Conservation (phyloP, 345 rosid genomes). For the Euphorbia lathyris region DNA sequence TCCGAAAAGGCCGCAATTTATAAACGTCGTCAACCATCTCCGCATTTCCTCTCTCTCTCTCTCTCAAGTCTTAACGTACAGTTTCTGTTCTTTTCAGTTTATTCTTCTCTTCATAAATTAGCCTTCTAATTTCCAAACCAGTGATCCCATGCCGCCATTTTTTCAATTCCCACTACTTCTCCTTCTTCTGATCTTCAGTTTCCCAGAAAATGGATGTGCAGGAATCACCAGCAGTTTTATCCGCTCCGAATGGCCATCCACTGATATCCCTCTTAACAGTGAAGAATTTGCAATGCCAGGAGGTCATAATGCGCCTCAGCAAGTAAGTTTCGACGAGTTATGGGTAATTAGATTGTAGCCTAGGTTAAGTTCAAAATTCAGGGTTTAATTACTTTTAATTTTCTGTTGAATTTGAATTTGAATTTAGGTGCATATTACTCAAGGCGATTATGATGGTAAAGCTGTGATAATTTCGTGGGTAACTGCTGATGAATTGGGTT, state of each 20-base stretch:
- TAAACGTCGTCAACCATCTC: not conserved
- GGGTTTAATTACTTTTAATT: not conserved
- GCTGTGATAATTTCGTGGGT: constrained; percentile 49
- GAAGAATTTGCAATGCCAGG: constrained; percentile 39
- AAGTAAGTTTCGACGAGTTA: constrained; percentile 22
- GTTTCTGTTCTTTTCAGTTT: not conserved
- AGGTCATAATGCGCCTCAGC: constrained; percentile 45
- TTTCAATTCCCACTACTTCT: not conserved
- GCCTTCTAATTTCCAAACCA: not conserved
- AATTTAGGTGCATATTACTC: constrained; percentile 43
- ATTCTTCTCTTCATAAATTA: not conserved
- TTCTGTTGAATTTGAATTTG: not conserved
- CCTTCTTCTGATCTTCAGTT: not conserved
- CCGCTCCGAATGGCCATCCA: constrained; percentile 32
- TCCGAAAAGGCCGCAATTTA: not conserved
- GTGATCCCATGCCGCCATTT: not conserved
- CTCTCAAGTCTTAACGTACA: not conserved
- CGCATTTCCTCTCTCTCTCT: too few species aligned
- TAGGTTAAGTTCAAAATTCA: not conserved
- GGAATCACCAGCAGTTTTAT: constrained; percentile 40
- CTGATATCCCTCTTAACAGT: constrained; percentile 39
- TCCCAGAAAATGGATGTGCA: constrained; percentile 14
- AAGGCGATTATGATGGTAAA: constrained; percentile 43
- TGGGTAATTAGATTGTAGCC: not conserved
- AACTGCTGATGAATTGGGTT: constrained; percentile 28